Evolutionary conservation across 73 alveolate species (phyloP).

Genomic region (Paramecium biaurelia): DNA sequence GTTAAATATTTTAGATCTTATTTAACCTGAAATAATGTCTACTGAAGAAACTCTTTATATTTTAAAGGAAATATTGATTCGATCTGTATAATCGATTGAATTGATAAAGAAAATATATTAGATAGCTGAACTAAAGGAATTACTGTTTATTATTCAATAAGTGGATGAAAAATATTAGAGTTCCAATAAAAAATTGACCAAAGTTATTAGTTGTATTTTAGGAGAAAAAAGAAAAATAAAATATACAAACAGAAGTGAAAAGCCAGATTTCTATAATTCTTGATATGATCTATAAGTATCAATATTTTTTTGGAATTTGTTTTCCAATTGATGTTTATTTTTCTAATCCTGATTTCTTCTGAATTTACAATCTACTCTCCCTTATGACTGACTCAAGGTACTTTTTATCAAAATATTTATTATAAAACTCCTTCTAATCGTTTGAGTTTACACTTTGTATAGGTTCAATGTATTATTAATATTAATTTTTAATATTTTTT

Average conservation of each 20-base stretch:
- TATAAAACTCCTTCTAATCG: not conserved
- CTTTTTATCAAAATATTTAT: not conserved
- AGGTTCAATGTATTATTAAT: not conserved
- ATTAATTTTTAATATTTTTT: not conserved
- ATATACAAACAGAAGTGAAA: not conserved
- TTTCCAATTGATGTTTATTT: conserved; percentile 2
- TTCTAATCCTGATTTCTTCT: not conserved
- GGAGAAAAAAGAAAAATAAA: not conserved
- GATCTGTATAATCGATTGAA: conserved; percentile 9
- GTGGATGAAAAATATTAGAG: not conserved
- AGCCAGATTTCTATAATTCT: not conserved
- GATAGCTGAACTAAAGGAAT: not conserved
- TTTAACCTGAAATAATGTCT: conserved; percentile 28
- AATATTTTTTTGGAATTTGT: conserved; percentile 15
- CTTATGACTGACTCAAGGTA: not conserved
- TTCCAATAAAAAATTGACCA: not conserved
- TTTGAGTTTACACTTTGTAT: not conserved
- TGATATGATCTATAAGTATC: not conserved
- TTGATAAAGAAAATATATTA: not conserved
- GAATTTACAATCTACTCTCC: not conserved
- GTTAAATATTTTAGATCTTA: not conserved
- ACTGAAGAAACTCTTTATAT: not conserved
- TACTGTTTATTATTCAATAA: not conserved
- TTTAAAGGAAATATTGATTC: not conserved
- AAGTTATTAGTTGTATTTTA: not conserved